These are phyloP conservation scores for Steccherinum ochraceum DNA, from an alignment of 768 basidiomycete species.

Conservation along the genomic window DNA sequence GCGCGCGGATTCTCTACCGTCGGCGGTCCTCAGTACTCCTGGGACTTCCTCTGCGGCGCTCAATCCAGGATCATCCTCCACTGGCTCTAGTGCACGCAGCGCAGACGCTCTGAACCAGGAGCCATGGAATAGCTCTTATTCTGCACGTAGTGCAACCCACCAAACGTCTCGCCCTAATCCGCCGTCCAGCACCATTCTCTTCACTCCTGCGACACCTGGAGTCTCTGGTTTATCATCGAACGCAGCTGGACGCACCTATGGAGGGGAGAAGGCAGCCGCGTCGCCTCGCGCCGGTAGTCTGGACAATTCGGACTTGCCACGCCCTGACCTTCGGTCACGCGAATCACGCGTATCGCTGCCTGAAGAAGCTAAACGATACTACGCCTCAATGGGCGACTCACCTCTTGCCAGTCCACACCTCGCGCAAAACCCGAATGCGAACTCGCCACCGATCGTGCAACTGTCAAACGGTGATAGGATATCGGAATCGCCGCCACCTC, in stretches of 20 bases:
- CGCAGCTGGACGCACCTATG: background rate
- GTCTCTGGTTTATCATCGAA: background rate
- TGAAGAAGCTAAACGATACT: constrained; percentile 71
- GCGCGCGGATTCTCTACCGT: constrained; percentile 4
- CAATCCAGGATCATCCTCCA: background rate
- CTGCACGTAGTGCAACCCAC: background rate
- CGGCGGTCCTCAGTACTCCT: background rate
- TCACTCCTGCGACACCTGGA: background rate
- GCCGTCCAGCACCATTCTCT: background rate
- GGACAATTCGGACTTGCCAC: constrained; percentile 5
- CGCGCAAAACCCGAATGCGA: background rate
- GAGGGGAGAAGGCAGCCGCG: no score
- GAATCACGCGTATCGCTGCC: constrained; percentile 68
- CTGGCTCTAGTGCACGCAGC: background rate
- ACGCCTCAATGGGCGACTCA: constrained; percentile 61
- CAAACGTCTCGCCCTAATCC: background rate
- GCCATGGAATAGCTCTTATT: no score
- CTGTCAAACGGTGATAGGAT: background rate
- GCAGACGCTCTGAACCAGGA: background rate
- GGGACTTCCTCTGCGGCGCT: background rate
- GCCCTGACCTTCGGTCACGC: constrained; percentile 38
- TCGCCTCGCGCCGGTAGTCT: no score
- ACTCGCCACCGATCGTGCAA: background rate
- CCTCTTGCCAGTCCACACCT: constrained; percentile 46
- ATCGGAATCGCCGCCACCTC: background rate